Conservation (phyloP, 2,329 filamentous ascomycete species). For the Arthrobotrys pseudoclavata region DNA sequence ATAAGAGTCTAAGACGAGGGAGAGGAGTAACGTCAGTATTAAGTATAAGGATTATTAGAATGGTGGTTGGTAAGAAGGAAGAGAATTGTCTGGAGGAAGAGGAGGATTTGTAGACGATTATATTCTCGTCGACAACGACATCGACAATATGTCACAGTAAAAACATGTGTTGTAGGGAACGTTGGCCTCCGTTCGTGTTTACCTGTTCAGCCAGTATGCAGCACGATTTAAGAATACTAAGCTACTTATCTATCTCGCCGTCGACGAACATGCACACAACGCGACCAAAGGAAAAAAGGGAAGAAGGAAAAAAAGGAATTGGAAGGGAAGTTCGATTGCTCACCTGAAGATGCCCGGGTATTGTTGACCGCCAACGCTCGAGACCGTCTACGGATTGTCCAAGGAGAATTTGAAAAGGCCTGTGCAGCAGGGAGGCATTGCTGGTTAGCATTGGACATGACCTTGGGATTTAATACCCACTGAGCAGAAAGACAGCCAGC, state of each 20-base stretch:
- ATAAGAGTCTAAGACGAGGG: constrained; percentile 1
- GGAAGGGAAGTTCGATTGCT: constrained; percentile 20
- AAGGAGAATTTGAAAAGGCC: constrained; percentile 35
- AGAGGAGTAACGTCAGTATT: neutral
- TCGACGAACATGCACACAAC: neutral
- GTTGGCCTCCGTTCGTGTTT: constrained; percentile 14
- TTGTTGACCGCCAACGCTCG: constrained; percentile 21
- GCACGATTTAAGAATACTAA: constrained; percentile 3
- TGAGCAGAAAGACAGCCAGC: neutral
- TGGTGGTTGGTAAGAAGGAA: neutral
- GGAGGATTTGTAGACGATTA: neutral
- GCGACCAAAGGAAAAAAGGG: neutral
- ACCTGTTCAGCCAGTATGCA: neutral
- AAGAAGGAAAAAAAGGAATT: neutral
- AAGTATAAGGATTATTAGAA: neutral
- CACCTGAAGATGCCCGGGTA: constrained; percentile 20
- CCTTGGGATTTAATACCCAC: constrained; percentile 38
- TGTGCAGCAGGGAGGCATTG: constrained; percentile 43
- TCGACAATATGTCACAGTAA: constrained; percentile 2
- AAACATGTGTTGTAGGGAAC: constrained; percentile 30
- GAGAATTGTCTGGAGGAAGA: neutral
- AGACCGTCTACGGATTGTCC: constrained; percentile 40
- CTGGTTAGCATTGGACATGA: constrained; percentile 38
- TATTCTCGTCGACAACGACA: neutral
- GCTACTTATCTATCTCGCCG: neutral